A percentile compares a stretch with the other conserved stretches of the same genome.
Evolutionary conservation across 257 asterid genomes (phyloP).

Genomic region (Jacaranda mimosifolia): DNA sequence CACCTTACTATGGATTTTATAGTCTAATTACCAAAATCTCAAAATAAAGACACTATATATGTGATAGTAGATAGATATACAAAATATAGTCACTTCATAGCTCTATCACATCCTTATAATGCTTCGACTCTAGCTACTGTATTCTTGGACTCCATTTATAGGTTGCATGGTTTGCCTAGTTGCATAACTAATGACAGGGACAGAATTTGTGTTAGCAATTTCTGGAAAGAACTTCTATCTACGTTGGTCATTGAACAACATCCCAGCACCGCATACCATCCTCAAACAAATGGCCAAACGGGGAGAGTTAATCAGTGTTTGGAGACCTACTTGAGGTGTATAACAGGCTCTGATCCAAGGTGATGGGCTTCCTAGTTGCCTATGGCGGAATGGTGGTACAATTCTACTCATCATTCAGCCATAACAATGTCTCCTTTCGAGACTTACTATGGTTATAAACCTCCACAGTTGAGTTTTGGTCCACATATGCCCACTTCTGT

Average conservation of each 20-base stretch:
- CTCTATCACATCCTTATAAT: not conserved
- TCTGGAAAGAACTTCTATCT: not conserved
- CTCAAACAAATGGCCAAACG: not conserved
- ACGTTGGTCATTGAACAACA: not conserved
- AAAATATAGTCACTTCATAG: not conserved
- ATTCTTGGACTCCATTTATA: not conserved
- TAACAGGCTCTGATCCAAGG: not conserved
- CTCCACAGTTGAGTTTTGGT: not conserved
- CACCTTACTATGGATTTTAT: not conserved
- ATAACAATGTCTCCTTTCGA: not conserved
- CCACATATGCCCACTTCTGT: no score
- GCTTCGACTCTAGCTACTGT: not conserved
- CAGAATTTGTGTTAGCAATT: not conserved
- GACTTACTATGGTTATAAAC: not conserved
- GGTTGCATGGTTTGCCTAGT: not conserved
- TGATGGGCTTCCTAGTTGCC: not conserved
- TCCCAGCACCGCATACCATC: not conserved
- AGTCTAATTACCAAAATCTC: not conserved
- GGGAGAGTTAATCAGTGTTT: not conserved
- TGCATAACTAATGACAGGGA: not conserved
- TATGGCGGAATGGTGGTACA: conserved; percentile 2
- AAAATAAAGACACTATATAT: not conserved
- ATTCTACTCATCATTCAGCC: not conserved
- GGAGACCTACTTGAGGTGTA: not conserved
- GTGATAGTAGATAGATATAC: not conserved